Conservation (phyloP, 768 basidiomycete genomes). For the Artomyces pyxidatus region DNA sequence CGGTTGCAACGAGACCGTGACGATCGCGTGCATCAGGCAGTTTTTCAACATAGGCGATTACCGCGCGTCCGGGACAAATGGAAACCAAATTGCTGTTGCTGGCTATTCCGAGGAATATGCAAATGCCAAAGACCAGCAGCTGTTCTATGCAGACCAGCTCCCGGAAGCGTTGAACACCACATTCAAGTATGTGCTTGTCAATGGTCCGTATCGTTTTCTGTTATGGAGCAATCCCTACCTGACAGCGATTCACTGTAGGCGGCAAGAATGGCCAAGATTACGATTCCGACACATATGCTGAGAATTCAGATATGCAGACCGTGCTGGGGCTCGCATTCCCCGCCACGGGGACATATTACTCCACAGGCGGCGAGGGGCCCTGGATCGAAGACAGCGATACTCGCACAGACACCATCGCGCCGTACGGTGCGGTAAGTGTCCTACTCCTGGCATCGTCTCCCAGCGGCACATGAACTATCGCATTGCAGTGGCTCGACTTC, state of each 20-base stretch:
- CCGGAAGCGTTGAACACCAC: conserved; percentile 13
- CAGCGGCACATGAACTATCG: background rate
- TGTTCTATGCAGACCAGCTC: conserved; percentile 10
- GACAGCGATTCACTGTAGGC: conserved; percentile 21
- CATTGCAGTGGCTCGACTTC: conserved; percentile 54
- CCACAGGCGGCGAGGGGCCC: conserved; percentile 55
- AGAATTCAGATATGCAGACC: conserved; percentile 61
- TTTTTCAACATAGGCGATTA: conserved; percentile 27
- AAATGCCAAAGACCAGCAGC: conserved; percentile 16
- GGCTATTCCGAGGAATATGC: conserved; percentile 29
- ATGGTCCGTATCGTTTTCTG: background rate
- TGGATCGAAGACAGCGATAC: conserved; percentile 40
- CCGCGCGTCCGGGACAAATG: conserved; percentile 9
- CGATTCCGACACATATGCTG: conserved; percentile 54
- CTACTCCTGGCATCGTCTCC: background rate
- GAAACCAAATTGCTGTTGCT: conserved; percentile 27
- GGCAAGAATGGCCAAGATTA: conserved; percentile 51
- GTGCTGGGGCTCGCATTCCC: conserved; percentile 61
- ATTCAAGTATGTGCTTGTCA: conserved; percentile 3
- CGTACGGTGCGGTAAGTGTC: conserved; percentile 33
- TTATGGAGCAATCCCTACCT: background rate
- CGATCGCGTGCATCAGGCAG: conserved; percentile 24
- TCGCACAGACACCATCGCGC: conserved; percentile 39
- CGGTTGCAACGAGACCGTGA: conserved; percentile 26
- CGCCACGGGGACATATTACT: conserved; percentile 49